Conservation (phyloP, 2,329 filamentous ascomycete species). For the Aplosporella prunicola region DNA sequence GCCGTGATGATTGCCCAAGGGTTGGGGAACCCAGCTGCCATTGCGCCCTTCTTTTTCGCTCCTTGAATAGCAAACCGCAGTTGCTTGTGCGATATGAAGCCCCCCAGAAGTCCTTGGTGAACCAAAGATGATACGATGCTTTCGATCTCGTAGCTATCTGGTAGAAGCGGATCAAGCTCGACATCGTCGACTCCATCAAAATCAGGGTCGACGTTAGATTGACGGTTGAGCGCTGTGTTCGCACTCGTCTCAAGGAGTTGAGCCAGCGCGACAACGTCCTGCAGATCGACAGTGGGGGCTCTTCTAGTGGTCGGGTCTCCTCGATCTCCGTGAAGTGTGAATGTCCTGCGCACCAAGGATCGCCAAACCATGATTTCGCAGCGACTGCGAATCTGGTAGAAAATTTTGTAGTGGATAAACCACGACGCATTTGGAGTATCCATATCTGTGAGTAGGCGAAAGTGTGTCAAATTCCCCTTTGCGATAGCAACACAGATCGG, state of each 20-base stretch:
- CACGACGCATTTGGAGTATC: conserved; percentile 37
- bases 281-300: conserved; percentile 65
- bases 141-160: conserved; percentile 61
- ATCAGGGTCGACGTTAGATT: conserved; percentile 35
- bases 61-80: conserved; percentile 75
- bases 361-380: conserved; percentile 80
- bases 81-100: conserved; percentile 71
- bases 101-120: conserved; percentile 70
- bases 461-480: conserved; percentile 63
- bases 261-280: conserved; percentile 53
- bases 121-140: conserved; percentile 66
- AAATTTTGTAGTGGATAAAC: conserved; percentile 66
- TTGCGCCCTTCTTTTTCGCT: conserved; percentile 47
- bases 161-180: conserved; percentile 17
- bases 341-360: conserved; percentile 66
- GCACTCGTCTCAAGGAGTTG: conserved; percentile 53
- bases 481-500: conserved; percentile 66
- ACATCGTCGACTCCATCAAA: conserved; percentile 29
- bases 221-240: conserved; percentile 33
- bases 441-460: conserved; percentile 53
- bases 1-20: conserved; percentile 60
- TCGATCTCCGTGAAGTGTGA: conserved; percentile 67
- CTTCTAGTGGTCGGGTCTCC: conserved; percentile 49
- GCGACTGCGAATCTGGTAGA: conserved; percentile 65
- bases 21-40: conserved; percentile 65